phyloP scores from a whole-genome alignment of 345 rosid species.

The Ailanthus altissimus region DNA sequence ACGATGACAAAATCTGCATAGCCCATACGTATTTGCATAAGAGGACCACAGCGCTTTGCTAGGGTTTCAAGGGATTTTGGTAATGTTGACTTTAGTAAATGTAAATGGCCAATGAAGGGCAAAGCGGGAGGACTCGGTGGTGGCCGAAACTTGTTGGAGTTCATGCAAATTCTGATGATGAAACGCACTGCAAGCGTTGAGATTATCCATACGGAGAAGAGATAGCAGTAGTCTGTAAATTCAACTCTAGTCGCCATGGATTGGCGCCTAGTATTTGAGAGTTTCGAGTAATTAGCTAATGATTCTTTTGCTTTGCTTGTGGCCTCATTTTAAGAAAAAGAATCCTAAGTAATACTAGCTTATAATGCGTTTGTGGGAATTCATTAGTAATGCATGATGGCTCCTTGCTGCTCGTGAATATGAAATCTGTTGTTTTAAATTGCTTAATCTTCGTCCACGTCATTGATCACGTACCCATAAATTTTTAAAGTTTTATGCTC shows the following conservation, averaged over 20 bases:
- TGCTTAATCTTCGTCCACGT: background rate
- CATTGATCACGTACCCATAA: background rate
- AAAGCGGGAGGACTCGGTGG: constrained; percentile 47
- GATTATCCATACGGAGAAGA: constrained; percentile 13
- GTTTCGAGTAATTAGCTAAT: background rate
- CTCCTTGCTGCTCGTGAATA: background rate
- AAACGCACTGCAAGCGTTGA: constrained; percentile 24
- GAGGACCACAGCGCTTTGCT: constrained; percentile 35
- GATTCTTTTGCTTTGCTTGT: background rate
- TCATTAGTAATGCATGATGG: background rate
- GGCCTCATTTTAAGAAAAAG: background rate
- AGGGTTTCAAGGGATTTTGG: constrained; percentile 34
- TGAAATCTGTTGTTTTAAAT: background rate
- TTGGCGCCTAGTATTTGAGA: background rate
- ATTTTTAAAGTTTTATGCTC: background rate
- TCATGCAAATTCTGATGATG: constrained; percentile 20
- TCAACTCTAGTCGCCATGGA: background rate
- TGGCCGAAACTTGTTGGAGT: background rate
- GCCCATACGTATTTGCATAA: constrained; percentile 39
- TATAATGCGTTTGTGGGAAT: background rate
- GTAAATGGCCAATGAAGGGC: constrained; percentile 51
- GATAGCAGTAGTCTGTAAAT: background rate
- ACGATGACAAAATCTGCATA: constrained; percentile 28
- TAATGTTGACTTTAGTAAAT: constrained; percentile 33
- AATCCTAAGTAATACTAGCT: background rate